Base-by-base conservation (phyloP, 2,329 filamentous ascomycete species). In the Madurella mycetomatis region DNA sequence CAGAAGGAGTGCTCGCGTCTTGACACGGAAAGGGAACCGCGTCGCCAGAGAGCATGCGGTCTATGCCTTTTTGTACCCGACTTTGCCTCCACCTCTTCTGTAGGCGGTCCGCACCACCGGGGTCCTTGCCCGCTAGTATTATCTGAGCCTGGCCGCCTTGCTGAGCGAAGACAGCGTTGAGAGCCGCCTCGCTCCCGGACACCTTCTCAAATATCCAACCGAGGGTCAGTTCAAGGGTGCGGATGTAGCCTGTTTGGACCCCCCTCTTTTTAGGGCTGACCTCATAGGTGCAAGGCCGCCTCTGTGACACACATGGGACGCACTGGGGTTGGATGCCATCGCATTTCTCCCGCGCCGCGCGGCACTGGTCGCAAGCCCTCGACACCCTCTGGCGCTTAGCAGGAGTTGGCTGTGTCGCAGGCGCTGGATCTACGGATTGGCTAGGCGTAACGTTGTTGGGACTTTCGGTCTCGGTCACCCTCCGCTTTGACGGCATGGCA, bases 191-290 rank as follows among this genome's bases (percentile, higher is more conserved):
- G 46, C 76, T 78, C 9, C 78, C 81, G 13, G 81, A 76, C 37
- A 83, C 77, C 51, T 80, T 79, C 55, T 82, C 78, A 56, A 89
- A 85, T 1, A 87, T 71, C 75, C 84, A 84, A 12, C 84, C 85
- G 51, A 88, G 75, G 9, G 85, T 79, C 42, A 87, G 69, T 68
- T 92, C 88, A 16, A 92, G 74, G 0, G 86, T 86, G 34, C 87
- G 80, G 51, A 92, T 85, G 65, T 91, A 90, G 15, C 88, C 88
- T n/a, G 88, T 88, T 62, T 87, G 87, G 11, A 92, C 82, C 4
- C 88, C 88, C 59, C 88, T 78, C 68, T 90, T 90, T 70, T 89
- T 90, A 8, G 86, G 83, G 51, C 83, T 84, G 51, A 85, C 79
- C 57, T 86, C 83, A 67, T 91, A 92, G 15, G 85, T 84, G 67